Evolutionary conservation across 2,329 filamentous ascomycete species (phyloP), one percentile per base, ranked within the genome.

Genomic region (Trichoderma atroviride): DNA sequence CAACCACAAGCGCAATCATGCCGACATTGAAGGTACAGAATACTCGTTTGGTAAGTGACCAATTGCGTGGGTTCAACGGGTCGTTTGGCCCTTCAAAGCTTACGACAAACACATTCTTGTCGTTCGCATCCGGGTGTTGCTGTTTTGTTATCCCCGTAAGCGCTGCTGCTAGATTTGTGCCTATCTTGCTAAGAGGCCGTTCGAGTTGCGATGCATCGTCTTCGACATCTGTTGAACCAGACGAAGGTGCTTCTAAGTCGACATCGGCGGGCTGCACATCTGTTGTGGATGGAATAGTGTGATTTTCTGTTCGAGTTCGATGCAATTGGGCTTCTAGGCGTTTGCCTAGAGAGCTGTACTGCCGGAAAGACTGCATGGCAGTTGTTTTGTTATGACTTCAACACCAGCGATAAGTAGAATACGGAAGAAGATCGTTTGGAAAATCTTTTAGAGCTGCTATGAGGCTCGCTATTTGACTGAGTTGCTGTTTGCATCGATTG

Each of bases 1-100:
- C 63, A 40, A 66, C 63, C 6, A 66, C 63, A 24, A 66, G 63
- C 9, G 55, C 63, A 37, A 66, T 66, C 2, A 66, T 58, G 14
- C 63, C 63, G 3, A 66, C 37, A 22, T 66, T 66, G 1, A 66
- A 5, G 7, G 63, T 66, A 11, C 27, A 66, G 31, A 58, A 50
- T 7, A 58, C 35, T 9, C 53, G 29, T 19, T 58, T 66, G 13
- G 40, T 59, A 4, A 58, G 24, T 3, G 63, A 58, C 63, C 63
- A 66, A 14, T 66, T 66, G 0, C 40, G 55, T 6, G 63, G 63
- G n/a, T 52, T 66, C 7, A 66, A 22, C 1, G 63, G 53, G 14
- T 66, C 63, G 35, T 66, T 22, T 2, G 63, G 63, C 0, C 63
- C 63, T 29, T 66, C 63, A 22, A 66, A 66, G 29, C 53, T 55